Base-by-base conservation (phyloP, 805 yeast genomes). In the Kuraishia floccosa region DNA sequence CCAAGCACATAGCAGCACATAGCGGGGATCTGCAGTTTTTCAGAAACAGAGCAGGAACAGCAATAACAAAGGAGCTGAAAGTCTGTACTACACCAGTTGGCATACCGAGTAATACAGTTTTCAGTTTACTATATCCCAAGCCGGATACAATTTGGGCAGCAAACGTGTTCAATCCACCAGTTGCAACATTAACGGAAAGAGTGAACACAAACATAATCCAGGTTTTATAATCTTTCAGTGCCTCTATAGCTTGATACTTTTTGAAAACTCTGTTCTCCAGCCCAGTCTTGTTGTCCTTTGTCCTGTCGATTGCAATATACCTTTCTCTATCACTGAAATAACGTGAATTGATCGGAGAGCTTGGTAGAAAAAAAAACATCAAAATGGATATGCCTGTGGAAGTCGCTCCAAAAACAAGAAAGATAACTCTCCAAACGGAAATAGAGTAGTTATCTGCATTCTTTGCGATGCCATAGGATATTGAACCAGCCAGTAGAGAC, bases 161-260 rank as follows among this genome's bases (percentile, higher is more conserved):
- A 49, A 70, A 70, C 43, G 60, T 66, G 14, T 72, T 60, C 17
- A 69, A 43, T 24, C 76, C 80, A 42, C 80, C 81, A 41, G 72
- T 70, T 30, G 80, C 79, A 39, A 76, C 61, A 31, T 63, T 49
- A 19, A 66, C 43, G 15, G 63, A 62, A 32, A 64, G 52, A 8
- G 56, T 44, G 41, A 69, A 63, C 41, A 58, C 53, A 28, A 71
- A 63, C 45, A 61, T 56, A 16, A 66, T 39, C 67, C 72, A 73
- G 4, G 68, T 61, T 42, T 66, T 64, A 22, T 44, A 27, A 31
- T 52, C 55, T 12, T 37, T 30, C 15, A 44, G 28, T 11, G 52
- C 46, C 29, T 51, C 56, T 25, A 34, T 37, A 5, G 47, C 35
- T 35, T 52, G 60, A 15, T 37, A 27, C 34, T 30, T 27, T 24